phyloP scores from a whole-genome alignment of 116 monocot genomes.

The Cymodocea nodosa region DNA sequence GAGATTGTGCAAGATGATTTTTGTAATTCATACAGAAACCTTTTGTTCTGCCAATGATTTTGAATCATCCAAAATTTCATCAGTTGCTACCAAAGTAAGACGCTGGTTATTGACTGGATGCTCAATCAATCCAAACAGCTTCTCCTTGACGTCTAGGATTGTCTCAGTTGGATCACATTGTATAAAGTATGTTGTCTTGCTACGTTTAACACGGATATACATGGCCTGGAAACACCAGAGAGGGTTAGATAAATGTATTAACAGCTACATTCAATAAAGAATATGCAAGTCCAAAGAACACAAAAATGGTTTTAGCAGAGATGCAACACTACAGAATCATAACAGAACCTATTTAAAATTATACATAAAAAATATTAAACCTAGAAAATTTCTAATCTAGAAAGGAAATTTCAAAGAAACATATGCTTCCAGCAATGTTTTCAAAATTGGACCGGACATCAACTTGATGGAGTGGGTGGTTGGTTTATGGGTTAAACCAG shows the following conservation, averaged over 20 bases:
- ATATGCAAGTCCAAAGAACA: conserved; percentile 77
- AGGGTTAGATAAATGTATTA: too few relatives aligned
- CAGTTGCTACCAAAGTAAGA: conserved; percentile 47
- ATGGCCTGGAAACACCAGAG: conserved; percentile 44
- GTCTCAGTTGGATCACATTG: conserved; percentile 93
- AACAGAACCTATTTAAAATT: not conserved
- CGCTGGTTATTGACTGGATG: conserved; percentile 54
- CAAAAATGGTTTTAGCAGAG: not conserved
- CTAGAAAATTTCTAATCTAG: too few relatives aligned
- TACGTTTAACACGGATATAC: conserved; percentile 93
- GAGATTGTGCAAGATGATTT: not conserved
- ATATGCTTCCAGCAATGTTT: too few relatives aligned
- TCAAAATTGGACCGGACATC: too few relatives aligned
- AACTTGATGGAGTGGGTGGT: too few relatives aligned
- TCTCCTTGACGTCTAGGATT: conserved; percentile 80
- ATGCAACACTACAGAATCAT: not conserved
- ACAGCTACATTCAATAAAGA: conserved; percentile 12
- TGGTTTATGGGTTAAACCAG: too few relatives aligned
- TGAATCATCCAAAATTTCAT: conserved; percentile 69
- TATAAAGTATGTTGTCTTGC: conserved; percentile 82
- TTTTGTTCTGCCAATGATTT: conserved; percentile 92
- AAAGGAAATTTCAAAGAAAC: too few relatives aligned
- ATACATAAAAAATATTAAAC: too few relatives aligned
- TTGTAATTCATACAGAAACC: conserved; percentile 24
- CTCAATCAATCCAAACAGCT: conserved; percentile 53